Percentiles rank a stretch among this genome's conserved stretches.
These are phyloP conservation scores for Leavenworthia alabamica DNA, from an alignment of 345 rosid genomes.

Conservation along the genomic window DNA sequence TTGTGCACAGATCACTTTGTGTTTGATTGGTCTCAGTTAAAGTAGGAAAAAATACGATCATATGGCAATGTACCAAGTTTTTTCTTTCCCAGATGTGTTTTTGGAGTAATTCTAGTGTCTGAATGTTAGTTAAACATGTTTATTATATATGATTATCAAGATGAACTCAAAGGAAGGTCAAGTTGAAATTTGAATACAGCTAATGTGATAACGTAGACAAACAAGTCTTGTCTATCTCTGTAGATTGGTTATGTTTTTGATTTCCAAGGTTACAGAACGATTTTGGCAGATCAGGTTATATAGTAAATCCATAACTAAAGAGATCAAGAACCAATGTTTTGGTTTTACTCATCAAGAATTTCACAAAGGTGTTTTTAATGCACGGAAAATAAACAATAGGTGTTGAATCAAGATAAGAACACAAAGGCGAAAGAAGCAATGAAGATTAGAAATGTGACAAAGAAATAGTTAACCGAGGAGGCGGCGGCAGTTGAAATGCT, in stretches of 20 bases:
- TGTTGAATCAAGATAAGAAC: conserved; percentile 14
- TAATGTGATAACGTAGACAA: too few relatives aligned
- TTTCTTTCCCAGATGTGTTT: neutral
- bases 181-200: too few relatives aligned
- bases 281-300: too few relatives aligned
- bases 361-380: conserved; percentile 2
- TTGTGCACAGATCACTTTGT: conserved; percentile 17
- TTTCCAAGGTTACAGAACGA: too few relatives aligned
- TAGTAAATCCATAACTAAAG: too few relatives aligned
- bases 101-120: neutral
- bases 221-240: too few relatives aligned
- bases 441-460: conserved; percentile 11
- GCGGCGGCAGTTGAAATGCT: conserved; percentile 42
- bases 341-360: conserved; percentile 14
- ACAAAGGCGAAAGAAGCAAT: conserved; percentile 4
- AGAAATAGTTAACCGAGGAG: conserved; percentile 32
- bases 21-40: conserved; percentile 12
- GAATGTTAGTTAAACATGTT: neutral
- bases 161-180: too few relatives aligned
- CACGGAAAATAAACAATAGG: conserved; percentile 9
- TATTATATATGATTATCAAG: neutral
- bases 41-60: neutral
- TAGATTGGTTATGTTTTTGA: too few relatives aligned
- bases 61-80: conserved; percentile 7
- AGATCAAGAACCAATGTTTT: conserved; percentile 2